Conservation (phyloP, 305 asterid genomes). For the Ilex paraguariensis region DNA sequence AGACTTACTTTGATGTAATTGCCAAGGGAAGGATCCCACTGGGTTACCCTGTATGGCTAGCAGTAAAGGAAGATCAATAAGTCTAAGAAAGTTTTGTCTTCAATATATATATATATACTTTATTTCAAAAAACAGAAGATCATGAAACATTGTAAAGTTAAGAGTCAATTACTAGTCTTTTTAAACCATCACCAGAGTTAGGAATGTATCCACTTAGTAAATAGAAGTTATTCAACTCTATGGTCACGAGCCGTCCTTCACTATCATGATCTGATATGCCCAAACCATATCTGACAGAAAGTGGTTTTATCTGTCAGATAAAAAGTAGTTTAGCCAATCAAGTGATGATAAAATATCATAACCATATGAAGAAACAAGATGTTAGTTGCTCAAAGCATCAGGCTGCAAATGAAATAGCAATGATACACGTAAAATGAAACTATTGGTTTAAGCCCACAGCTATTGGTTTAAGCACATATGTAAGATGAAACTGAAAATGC, state of each 20-base stretch:
- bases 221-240: constrained; percentile 71
- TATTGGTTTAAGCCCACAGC: no score
- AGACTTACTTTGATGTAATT: constrained; percentile 79
- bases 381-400: no score
- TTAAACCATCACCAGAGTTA: constrained; percentile 93
- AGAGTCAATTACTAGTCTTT: constrained; percentile 59
- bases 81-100: no score
- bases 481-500: no score
- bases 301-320: constrained; percentile 68
- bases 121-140: neutral
- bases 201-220: constrained; percentile 79
- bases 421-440: no score
- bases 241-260: constrained; percentile 91
- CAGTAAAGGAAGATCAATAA: constrained; percentile 10
- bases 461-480: no score
- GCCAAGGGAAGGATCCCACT: constrained; percentile 92
- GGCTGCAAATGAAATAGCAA: no score
- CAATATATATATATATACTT: no score
- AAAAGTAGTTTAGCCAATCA: constrained; percentile 8
- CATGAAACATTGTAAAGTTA: neutral
- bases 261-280: constrained; percentile 86
- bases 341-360: neutral
- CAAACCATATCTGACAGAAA: constrained; percentile 79
- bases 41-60: constrained; percentile 68
- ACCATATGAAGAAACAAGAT: no score